Percentiles rank a stretch among this genome's conserved stretches.
phyloP scores from a whole-genome alignment of 805 yeast species.

The Suhomyces prunicola region DNA sequence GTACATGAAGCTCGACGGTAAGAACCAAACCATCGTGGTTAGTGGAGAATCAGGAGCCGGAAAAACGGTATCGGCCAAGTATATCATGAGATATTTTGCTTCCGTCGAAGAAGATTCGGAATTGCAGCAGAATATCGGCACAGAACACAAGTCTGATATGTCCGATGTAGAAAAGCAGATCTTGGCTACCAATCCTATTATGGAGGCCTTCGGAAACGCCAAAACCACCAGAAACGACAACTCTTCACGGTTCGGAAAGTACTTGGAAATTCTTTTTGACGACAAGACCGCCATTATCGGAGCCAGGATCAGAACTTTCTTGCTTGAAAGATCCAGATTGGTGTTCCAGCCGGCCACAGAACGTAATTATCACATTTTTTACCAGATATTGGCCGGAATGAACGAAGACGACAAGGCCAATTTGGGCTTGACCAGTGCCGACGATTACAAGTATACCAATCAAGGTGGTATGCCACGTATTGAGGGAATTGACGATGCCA shows the following conservation, averaged over 20 bases:
- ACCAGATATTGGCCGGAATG: constrained; percentile 81
- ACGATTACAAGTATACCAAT: constrained; percentile 75
- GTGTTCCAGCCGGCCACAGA: constrained; percentile 91
- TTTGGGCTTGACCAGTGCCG: constrained; percentile 60
- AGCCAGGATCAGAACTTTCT: constrained; percentile 88
- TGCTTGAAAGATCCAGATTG: constrained; percentile 88
- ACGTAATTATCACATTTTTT: constrained; percentile 92
- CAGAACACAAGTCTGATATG: constrained; percentile 56
- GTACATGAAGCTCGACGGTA: constrained; percentile 81
- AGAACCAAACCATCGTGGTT: constrained; percentile 93
- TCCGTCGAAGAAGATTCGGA: constrained; percentile 65
- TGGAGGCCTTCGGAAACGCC: constrained; percentile 99
- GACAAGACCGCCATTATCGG: constrained; percentile 77
- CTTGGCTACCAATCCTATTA: constrained; percentile 92
- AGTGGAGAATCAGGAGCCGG: constrained; percentile 99
- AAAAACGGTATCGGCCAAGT: constrained; percentile 94
- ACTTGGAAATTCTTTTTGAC: constrained; percentile 86
- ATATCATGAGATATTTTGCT: constrained; percentile 96
- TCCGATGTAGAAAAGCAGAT: constrained; percentile 91
- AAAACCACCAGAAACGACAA: constrained; percentile 96
- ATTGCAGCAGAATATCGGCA: constrained; percentile 29
- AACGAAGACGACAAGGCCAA: constrained; percentile 50
- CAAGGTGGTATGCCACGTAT: constrained; percentile 82
- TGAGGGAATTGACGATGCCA: constrained; percentile 75
- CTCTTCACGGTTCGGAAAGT: constrained; percentile 96